A percentile compares a stretch with the other conserved stretches of the same genome.
These are phyloP conservation scores for Sclerotinia subarctica DNA, from an alignment of 2,329 filamentous ascomycete species.

Conservation along the genomic window DNA sequence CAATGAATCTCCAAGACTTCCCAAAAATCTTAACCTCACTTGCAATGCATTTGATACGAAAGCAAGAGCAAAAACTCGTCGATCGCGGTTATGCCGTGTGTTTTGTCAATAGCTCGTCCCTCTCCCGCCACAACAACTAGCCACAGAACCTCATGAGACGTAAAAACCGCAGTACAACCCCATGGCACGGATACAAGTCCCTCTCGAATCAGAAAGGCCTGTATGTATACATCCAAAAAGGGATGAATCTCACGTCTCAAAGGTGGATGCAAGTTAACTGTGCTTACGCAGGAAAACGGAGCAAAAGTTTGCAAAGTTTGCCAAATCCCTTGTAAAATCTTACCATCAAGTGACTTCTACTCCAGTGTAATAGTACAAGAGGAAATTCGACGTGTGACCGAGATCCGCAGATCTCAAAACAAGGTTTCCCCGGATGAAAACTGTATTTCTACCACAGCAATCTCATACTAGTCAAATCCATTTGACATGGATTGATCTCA, in stretches of 20 bases:
- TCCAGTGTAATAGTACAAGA: not conserved
- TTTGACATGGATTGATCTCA: not conserved
- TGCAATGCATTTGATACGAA: no score
- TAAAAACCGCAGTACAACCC: not conserved
- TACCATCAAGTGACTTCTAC: constrained; percentile 2
- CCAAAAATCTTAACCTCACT: not conserved
- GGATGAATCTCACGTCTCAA: not conserved
- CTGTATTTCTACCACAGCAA: constrained; percentile 3
- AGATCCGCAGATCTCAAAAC: constrained; percentile 11
- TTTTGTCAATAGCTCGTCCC: not conserved
- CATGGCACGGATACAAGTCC: not conserved
- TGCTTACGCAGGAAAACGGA: not conserved
- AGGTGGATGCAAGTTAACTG: not conserved
- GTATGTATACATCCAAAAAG: not conserved
- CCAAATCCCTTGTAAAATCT: not conserved
- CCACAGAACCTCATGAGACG: constrained; percentile 1
- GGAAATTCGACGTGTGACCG: not conserved
- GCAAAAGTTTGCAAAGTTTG: constrained; percentile 3
- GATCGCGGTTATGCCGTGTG: no score
- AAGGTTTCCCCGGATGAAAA: constrained; percentile 20
- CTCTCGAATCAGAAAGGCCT: not conserved
- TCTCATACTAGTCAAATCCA: not conserved
- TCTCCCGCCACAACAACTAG: not conserved
- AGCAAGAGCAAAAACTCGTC: no score
- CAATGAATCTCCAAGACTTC: not conserved